Evolutionary conservation across 345 rosid genomes (phyloP), one percentile per base, ranked within the genome.

Genomic region (Euphorbia tirucalli): DNA sequence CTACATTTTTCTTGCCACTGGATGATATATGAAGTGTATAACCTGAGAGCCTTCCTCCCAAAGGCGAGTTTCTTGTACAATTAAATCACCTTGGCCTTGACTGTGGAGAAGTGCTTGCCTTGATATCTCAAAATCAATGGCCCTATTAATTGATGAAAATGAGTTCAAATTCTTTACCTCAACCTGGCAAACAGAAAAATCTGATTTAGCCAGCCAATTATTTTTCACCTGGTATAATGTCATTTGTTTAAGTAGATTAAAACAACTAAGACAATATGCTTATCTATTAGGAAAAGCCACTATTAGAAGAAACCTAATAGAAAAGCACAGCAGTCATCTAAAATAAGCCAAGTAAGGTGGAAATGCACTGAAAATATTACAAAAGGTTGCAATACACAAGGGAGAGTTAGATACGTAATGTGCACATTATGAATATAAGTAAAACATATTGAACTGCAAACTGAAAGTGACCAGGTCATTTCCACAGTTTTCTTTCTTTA

Each of bases 11-110:
- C 19, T 48, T 56, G 31, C 22, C 49, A 71, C 18, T 52, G 25
- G 48, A 67, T 21, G 69, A 10, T 65, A 41, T 71, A 68, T 15
- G 41, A 68, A 67, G 13, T 66, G 27, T 28, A 61, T 50, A 71
- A 93, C 98, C 93, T 89, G 96, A 68, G 91, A 68, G 10, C 96
- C 96, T 85, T 94, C 98, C 74, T 92, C 97, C 98, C 99, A 94
- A 32, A 92, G 95, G 49, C 97, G 91, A 80, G 97, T 92, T 88
- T 92, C 98, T 61, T 89, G 93, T 57, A 89, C 89, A 77, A 95
- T 86, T 83, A 83, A 79, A 80, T 87, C 87, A 4, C 76, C 84
- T 73, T 87, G 85, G 35, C 92, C 97, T 86, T 89, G 83, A 69
- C 84, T 82, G 32, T 85, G 83, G 27, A 90, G 87, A 77, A 76